Conservation (phyloP, 495 filamentous ascomycete species). For the Penicillium taxi region DNA sequence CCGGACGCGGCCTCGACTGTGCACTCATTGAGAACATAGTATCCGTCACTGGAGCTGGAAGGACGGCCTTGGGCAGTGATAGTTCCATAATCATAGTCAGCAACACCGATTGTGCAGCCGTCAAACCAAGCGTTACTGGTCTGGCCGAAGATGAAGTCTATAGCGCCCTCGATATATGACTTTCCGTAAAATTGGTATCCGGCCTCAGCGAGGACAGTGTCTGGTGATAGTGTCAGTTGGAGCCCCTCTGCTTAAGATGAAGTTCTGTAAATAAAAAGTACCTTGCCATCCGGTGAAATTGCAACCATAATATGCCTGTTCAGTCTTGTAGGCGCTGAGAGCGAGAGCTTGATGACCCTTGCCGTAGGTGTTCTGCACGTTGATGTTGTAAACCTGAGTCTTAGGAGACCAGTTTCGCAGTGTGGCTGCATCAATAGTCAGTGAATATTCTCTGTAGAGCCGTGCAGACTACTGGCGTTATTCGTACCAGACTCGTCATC, state of each 20-base stretch:
- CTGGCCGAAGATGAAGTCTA: constrained; percentile 64
- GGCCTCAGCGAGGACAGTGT: constrained; percentile 52
- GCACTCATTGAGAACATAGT: constrained; percentile 57
- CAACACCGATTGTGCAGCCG: constrained; percentile 45
- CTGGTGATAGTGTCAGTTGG: constrained; percentile 17
- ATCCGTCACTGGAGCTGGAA: constrained; percentile 41
- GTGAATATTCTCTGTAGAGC: constrained; percentile 7
- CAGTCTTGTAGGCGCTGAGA: constrained; percentile 42
- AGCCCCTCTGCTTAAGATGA: constrained; percentile 1
- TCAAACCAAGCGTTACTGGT: constrained; percentile 55
- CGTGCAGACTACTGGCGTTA: too few relatives aligned
- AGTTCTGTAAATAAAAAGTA: neutral
- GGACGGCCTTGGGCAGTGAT: constrained; percentile 56
- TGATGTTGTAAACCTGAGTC: constrained; percentile 56
- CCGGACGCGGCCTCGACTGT: constrained; percentile 40
- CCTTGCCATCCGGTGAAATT: constrained; percentile 49
- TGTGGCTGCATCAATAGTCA: constrained; percentile 39
- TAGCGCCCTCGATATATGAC: constrained; percentile 50
- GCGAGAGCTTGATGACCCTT: constrained; percentile 52
- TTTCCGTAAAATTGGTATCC: constrained; percentile 51
- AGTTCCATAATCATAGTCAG: constrained; percentile 34
- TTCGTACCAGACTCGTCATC: constrained; percentile 34
- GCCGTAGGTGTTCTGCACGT: constrained; percentile 49
- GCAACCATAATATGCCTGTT: constrained; percentile 53
- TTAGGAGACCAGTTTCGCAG: constrained; percentile 44